Conservation (phyloP, 768 basidiomycete genomes). For the Tylopilus felleus region DNA sequence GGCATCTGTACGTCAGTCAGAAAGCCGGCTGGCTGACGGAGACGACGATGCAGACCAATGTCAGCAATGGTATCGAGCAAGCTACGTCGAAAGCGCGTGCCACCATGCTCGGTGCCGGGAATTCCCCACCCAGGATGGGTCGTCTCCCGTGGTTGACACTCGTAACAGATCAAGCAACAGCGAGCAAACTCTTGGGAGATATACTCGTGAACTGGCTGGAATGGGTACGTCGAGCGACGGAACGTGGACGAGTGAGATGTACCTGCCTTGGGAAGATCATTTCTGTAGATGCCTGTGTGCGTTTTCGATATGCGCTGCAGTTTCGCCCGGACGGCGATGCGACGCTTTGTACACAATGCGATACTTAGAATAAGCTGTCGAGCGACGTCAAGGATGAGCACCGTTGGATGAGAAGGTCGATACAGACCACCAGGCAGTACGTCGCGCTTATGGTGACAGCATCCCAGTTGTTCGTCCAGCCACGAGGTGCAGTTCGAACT, state of each 20-base stretch:
- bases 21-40: not conserved
- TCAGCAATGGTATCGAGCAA: conserved; percentile 69
- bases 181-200: conserved; percentile 76
- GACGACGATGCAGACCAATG: conserved; percentile 50
- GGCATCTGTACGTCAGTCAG: conserved; percentile 43
- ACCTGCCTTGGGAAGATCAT: conserved; percentile 59
- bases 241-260: not conserved
- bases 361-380: conserved; percentile 54
- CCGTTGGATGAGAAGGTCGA: conserved; percentile 1
- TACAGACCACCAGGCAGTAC: conserved; percentile 65
- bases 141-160: conserved; percentile 64
- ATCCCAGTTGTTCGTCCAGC: conserved; percentile 64
- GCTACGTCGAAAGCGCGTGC: conserved; percentile 59
- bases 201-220: conserved; percentile 61
- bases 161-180: conserved; percentile 64
- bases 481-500: conserved; percentile 56
- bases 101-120: conserved; percentile 61
- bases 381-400: not conserved
- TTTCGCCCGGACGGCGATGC: conserved; percentile 60
- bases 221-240: not conserved
- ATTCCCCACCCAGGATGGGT: conserved; percentile 74
- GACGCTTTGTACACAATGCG: conserved; percentile 62
- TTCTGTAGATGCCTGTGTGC: conserved; percentile 47
- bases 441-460: conserved; percentile 66
- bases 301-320: conserved; percentile 67